Conservation (phyloP, 23 red algal genomes). For the Chondrus crispus region DNA sequence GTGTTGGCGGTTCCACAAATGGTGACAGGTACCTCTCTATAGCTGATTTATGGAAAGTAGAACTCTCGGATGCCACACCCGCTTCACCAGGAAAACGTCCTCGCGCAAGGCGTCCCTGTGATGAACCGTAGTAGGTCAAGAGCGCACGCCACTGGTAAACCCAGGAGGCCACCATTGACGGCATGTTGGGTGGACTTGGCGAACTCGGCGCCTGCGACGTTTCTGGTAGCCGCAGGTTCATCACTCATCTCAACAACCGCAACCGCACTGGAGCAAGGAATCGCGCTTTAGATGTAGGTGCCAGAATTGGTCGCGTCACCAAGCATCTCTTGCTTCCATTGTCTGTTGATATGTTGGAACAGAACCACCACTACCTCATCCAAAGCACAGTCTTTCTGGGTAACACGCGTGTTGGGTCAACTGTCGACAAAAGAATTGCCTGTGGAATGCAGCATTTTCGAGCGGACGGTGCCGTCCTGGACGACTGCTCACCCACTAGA, state of each 20-base stretch:
- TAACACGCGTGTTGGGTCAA: background rate
- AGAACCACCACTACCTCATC: conserved; percentile 8
- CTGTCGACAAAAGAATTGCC: conserved; percentile 9
- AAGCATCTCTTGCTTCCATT: conserved; percentile 13
- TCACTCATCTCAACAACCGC: conserved; percentile 12
- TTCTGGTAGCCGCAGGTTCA: background rate
- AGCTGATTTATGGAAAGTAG: background rate
- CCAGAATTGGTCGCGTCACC: conserved; percentile 70
- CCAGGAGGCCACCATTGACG: conserved; percentile 46
- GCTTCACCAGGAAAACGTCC: background rate
- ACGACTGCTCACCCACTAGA: background rate
- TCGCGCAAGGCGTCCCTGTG: background rate
- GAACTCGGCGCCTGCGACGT: conserved; percentile 39
- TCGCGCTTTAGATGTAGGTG: conserved; percentile 48
- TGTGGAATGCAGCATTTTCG: conserved; percentile 69
- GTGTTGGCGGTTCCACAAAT: background rate
- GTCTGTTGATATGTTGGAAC: conserved; percentile 70
- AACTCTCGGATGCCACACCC: background rate
- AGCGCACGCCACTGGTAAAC: conserved; percentile 32
- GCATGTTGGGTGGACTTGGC: conserved; percentile 79
- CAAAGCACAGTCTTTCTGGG: conserved; percentile 4
- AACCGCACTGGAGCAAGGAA: background rate
- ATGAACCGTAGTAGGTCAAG: conserved; percentile 40
- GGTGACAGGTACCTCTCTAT: background rate
- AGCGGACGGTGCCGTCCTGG: background rate